A percentile compares a stretch with the other conserved stretches of the same genome.
Conservation (phyloP, 768 basidiomycete genomes). For the Hygrophorus pudorinus region DNA sequence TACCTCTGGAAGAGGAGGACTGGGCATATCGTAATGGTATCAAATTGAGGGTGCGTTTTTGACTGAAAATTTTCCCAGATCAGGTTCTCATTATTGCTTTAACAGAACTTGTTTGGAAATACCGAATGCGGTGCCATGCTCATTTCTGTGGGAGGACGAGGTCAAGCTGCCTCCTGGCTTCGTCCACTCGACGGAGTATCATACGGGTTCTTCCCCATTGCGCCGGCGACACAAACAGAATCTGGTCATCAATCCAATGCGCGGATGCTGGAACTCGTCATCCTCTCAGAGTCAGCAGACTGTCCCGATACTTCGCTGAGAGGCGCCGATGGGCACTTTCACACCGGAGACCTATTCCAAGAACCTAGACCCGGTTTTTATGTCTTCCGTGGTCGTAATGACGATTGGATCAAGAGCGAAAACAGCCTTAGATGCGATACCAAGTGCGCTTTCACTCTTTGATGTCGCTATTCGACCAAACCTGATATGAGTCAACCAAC, state of each 20-base stretch:
- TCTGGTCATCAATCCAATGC: conserved; percentile 44
- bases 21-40: conserved; percentile 60
- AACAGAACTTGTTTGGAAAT: conserved; percentile 69
- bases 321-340: conserved; percentile 58
- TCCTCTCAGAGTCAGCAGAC: conserved; percentile 56
- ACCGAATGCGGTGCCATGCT: conserved; percentile 75
- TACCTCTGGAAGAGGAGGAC: conserved; percentile 58
- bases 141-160: conserved; percentile 44
- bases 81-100: conserved; percentile 12
- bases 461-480: background rate
- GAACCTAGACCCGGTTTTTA: conserved; percentile 49
- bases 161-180: conserved; percentile 41
- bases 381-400: conserved; percentile 61
- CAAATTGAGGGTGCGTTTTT: conserved; percentile 44
- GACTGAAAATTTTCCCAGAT: conserved; percentile 11
- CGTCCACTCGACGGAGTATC: conserved; percentile 49
- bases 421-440: conserved; percentile 74
- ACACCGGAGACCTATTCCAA: conserved; percentile 76
- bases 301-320: conserved; percentile 56
- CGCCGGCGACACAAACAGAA: conserved; percentile 25
- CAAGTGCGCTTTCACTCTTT: conserved; percentile 28
- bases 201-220: conserved; percentile 58
- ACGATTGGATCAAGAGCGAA: conserved; percentile 82
- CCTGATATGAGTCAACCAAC: conserved; percentile 8
- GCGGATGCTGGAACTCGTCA: conserved; percentile 57